These are phyloP conservation scores for Rhododendron ovatum DNA, from an alignment of 148 eudicot species.

Conservation along the genomic window DNA sequence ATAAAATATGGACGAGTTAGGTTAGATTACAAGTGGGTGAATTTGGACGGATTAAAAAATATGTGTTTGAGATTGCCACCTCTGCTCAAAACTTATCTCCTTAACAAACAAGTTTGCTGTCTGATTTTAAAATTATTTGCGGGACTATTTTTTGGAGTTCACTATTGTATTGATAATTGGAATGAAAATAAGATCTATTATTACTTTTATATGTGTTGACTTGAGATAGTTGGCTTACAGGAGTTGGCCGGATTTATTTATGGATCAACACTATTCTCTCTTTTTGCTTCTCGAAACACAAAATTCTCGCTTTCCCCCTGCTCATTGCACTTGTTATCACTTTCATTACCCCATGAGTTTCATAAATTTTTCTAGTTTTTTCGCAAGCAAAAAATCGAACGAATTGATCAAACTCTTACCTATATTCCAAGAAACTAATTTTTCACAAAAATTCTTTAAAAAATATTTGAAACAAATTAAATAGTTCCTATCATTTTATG, in stretches of 20 bases:
- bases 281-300: neutral
- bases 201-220: neutral
- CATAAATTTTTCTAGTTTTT: too few species aligned
- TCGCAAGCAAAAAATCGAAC: too few species aligned
- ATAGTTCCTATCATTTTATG: too few species aligned
- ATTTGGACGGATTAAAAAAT: too few species aligned
- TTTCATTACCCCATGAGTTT: too few species aligned
- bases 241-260: neutral
- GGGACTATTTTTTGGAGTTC: neutral
- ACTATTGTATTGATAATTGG: neutral
- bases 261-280: neutral
- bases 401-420: too few species aligned
- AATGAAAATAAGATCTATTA: neutral
- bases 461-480: neutral
- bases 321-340: neutral
- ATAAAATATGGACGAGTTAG: too few species aligned
- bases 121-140: neutral
- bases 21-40: too few species aligned
- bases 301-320: neutral
- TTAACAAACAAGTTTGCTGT: neutral
- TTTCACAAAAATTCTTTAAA: too few species aligned
- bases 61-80: too few species aligned
- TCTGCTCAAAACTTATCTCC: too few species aligned
- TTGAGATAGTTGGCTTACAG: neutral
- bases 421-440: too few species aligned